Base-by-base conservation (phyloP, 345 rosid genomes). In the Gossypium mustelinum region DNA sequence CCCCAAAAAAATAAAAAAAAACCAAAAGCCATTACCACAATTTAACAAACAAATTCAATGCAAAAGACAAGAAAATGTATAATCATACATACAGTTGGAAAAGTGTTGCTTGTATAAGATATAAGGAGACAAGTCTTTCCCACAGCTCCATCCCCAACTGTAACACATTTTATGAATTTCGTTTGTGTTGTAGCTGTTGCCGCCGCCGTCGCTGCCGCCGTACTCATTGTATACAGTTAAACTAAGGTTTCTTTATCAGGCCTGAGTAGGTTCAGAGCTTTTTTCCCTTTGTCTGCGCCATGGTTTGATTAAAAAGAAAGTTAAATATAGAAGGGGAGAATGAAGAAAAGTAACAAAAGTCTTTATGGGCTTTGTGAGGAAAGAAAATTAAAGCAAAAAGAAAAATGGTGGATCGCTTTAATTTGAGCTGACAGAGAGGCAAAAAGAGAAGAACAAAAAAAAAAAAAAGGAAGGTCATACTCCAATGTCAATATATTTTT, bases 131-230 rank as follows among this genome's bases (percentile, higher is more conserved):
- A 93, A 0, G 98, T 93, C 84, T 93, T 93, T 10, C 98, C 98
- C 39, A 93, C 98, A 63, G 98, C 98, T 57, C 97, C 98, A 86
- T 93, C 94, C 39, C 97, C 97, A 80, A 93, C 97, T 0, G 98
- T 90, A 5, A 93, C 98, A 81, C 98, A 93, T 84, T 93, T 93
- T 78, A 93, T 89, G 74, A 93, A 93, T 82, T 83, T 93, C 11
- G 97, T 83, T 47, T 84, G 79, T 45, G 87, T 62, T 64, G 84
- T 44, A 63, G 86, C 44, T 27, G 80, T 11, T 57, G 80, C 16
- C 44, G 82, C 11, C 58, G 79, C 13, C 54, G 73, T 7, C 13
- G 81, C 10, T 22, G 78, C 51, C 27, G 68, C 59, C 14, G 76
- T 20, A 60, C 76, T 73, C 76, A 60, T 73, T 60, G 8, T 60